Base-by-base conservation (phyloP, 2,329 filamentous ascomycete genomes). In the Phyllosticta citribraziliensis region DNA sequence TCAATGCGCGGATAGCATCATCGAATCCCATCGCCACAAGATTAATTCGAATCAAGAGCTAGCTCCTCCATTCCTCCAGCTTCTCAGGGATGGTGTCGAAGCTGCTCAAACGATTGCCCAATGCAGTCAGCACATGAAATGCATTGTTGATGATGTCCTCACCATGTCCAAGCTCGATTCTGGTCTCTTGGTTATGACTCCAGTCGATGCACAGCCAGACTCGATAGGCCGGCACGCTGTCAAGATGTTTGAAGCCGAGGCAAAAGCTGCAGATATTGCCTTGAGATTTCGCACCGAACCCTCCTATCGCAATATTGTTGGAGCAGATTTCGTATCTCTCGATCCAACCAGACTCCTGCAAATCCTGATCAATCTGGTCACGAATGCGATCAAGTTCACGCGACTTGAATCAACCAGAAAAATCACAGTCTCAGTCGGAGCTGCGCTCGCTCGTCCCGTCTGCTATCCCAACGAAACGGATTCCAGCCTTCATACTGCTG, bases 341-440 rank as follows among this genome's bases (percentile, higher is more conserved):
- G 77, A 79, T 62, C 73, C 75, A 0, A 75, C 71, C 35, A 70
- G 76, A 22, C 66, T 79, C 10, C 72, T 77, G 0, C 77, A 79
- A 53, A 74, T 79, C 3, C 69, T 75, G 0, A 67, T 74, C 27
- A 74, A 74, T 30, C 68, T 79, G 1, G 70, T 78, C n/a, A 78
- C 76, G 9, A 78, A 78, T 56, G 73, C 75, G 0, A 76, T 79
- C 68, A 79, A 79, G 59, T 79, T 79, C 64, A 77, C 77, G 0
- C 73, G 76, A 50, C 66, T 71, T 22, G 69, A 70, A 1, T 56
- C 68, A 2, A 64, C 65, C 2, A 73, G 74, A 0, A 66, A 65
- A 12, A 74, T 79, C 57, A 71, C 68, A 0, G 71, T 79, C 10
- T 71, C 67, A 14, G 69, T 74, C 8, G 73, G 75, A 12, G 76